Evolutionary conservation across 805 yeast species (phyloP).

Genomic region (Pichia californica): DNA sequence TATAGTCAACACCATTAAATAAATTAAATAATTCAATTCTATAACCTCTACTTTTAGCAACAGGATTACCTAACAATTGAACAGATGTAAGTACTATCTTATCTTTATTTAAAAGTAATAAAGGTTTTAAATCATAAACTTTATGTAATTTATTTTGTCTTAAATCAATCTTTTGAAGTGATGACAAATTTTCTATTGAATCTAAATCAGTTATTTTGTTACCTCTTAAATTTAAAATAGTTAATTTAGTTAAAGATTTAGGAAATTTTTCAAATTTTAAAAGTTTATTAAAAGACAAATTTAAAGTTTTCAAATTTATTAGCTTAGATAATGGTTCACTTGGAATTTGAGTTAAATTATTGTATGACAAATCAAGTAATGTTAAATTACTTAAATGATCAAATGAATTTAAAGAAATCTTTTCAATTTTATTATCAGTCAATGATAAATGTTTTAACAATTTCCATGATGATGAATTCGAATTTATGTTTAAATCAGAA

Average conservation of each 20-base stretch:
- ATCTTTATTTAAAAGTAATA: constrained; percentile 26
- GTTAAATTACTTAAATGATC: constrained; percentile 28
- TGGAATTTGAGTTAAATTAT: constrained; percentile 44
- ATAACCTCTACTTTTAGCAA: constrained; percentile 34
- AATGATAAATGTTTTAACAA: constrained; percentile 35
- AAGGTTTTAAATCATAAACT: constrained; percentile 35
- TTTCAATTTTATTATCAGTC: constrained; percentile 33
- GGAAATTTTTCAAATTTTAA: constrained; percentile 28
- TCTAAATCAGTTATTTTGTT: constrained; percentile 37
- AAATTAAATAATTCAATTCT: constrained; percentile 51
- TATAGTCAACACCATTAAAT: constrained; percentile 45
- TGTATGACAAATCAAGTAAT: constrained; percentile 50
- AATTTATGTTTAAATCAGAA: background rate
- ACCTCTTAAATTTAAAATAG: constrained; percentile 45
- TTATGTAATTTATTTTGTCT: constrained; percentile 39
- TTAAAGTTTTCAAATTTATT: constrained; percentile 42
- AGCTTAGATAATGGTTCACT: constrained; percentile 43
- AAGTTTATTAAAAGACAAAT: constrained; percentile 45
- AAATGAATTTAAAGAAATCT: constrained; percentile 27
- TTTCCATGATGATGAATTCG: constrained; percentile 29
- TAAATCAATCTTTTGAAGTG: constrained; percentile 47
- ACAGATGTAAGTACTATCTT: constrained; percentile 22
- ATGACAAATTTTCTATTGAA: constrained; percentile 37
- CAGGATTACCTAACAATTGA: constrained; percentile 34
- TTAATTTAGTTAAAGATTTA: constrained; percentile 35